Evolutionary conservation across 2,329 filamentous ascomycete genomes (phyloP), one percentile per base, ranked within the genome.

Genomic region (Arthrobotrys musiformis): DNA sequence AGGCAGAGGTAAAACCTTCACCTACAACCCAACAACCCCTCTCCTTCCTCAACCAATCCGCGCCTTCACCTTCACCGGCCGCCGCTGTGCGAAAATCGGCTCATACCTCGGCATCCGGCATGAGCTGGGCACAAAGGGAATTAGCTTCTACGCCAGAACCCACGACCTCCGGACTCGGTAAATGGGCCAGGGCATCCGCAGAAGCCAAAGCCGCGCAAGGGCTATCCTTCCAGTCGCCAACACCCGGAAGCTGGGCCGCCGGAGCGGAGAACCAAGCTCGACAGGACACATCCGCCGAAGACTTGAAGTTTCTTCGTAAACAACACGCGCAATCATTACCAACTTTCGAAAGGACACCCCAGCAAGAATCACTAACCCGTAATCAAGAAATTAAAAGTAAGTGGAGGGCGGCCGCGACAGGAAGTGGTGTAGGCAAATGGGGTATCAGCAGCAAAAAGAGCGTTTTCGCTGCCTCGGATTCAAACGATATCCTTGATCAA

Each of bases 231-330:
- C 54, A 58, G 3, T 58, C 54, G 9, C 33, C 54, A 1, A 11
- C 6, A 9, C 22, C 40, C 5, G 50, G 50, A 2, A 56, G 50
- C 17, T 56, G 50, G 50, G 50, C 50, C 3, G 28, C 50, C 11
- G n/a, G 28, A n/a, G 50, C 50, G 7, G 50, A 56, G 0, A 33
- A 5, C 2, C 50, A 56, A 28, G 17, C 28, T 22, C 50, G 30
- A 19, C 50, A 56, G 28, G 28, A 80, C 61, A 78, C 81, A 0
- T 76, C 80, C 0, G 48, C 42, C 0, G 70, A 76, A 3, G 81
- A 81, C 4, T 79, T 80, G 46, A 78, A 72, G 3, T 48, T 52
- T 0, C 62, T 79, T 5, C 70, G 79, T 11, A 28, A 79, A 0
- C 15, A 67, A 67, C 13, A 77, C 73, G 33, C 79, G 73, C 19